Conservation (phyloP, 148 eudicot genomes). For the Heliosperma pusillum region DNA sequence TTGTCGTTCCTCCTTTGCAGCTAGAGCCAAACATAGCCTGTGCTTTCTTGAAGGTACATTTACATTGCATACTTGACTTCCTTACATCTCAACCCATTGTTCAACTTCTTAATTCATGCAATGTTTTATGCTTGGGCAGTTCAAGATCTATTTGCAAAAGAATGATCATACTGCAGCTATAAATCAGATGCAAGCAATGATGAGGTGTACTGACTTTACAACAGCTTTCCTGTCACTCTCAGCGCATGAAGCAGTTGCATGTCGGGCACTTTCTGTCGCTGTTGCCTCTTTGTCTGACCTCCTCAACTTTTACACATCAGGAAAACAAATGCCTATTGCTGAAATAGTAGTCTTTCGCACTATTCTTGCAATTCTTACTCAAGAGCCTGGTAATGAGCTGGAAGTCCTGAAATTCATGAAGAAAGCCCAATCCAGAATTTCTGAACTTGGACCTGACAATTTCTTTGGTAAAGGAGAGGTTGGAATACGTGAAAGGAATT, state of each 20-base stretch:
- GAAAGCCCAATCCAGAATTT: conserved; percentile 48
- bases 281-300: conserved; percentile 69
- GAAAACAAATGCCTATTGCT: conserved; percentile 62
- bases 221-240: conserved; percentile 76
- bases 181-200: conserved; percentile 76
- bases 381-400: conserved; percentile 54
- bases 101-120: not conserved
- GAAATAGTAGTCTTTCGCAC: conserved; percentile 74
- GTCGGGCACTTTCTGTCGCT: conserved; percentile 74
- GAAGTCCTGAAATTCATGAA: conserved; percentile 67
- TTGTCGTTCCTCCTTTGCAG: conserved; percentile 41
- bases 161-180: conserved; percentile 66
- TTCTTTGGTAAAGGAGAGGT: conserved; percentile 93
- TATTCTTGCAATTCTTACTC: conserved; percentile 53
- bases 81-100: not conserved
- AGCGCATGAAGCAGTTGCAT: conserved; percentile 91
- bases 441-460: conserved; percentile 62
- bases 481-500: conserved; percentile 75
- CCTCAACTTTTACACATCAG: conserved; percentile 69
- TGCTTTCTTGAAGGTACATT: conserved; percentile 79
- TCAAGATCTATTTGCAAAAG: conserved; percentile 77
- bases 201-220: conserved; percentile 81
- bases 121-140: conserved; percentile 45
- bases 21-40: conserved; percentile 81
- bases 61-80: not conserved